A percentile compares a stretch with the other conserved stretches of the same genome.
These are phyloP conservation scores for Nissolia schottii DNA, from an alignment of 306 rosid species.

Conservation along the genomic window DNA sequence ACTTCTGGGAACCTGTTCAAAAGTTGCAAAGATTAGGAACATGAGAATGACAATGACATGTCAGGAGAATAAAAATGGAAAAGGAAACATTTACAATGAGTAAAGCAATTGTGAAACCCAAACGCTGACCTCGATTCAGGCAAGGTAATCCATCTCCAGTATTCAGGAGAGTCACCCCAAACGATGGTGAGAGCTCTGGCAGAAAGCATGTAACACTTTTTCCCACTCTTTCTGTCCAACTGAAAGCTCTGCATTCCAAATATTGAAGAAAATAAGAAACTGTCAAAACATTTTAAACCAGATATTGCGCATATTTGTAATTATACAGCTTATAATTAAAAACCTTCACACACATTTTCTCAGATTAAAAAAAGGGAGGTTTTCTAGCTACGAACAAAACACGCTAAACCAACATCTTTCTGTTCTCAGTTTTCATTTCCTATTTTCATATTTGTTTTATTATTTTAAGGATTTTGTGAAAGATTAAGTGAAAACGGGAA, in stretches of 20 bases:
- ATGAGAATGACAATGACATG: not conserved
- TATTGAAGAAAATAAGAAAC: not conserved
- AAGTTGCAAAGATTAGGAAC: not conserved
- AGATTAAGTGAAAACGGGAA: too few species aligned
- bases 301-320: too few species aligned
- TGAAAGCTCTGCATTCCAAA: slow-evolving; percentile 32
- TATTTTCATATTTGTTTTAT: too few species aligned
- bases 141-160: slow-evolving; percentile 41
- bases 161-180: slow-evolving; percentile 22
- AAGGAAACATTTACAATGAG: not conserved
- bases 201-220: slow-evolving; percentile 39
- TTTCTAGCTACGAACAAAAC: too few species aligned
- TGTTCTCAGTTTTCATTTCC: too few species aligned
- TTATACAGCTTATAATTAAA: too few species aligned
- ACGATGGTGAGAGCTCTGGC: slow-evolving; percentile 30
- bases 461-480: too few species aligned
- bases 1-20: slow-evolving; percentile 55
- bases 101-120: not conserved
- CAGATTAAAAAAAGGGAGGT: too few species aligned
- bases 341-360: too few species aligned
- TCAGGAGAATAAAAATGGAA: not conserved
- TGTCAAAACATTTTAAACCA: not conserved
- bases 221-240: slow-evolving; percentile 41
- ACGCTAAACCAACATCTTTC: too few species aligned
- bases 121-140: slow-evolving; percentile 40